Base-by-base conservation (phyloP, 176 grass and related monocot species). In the Hordeum marinum region DNA sequence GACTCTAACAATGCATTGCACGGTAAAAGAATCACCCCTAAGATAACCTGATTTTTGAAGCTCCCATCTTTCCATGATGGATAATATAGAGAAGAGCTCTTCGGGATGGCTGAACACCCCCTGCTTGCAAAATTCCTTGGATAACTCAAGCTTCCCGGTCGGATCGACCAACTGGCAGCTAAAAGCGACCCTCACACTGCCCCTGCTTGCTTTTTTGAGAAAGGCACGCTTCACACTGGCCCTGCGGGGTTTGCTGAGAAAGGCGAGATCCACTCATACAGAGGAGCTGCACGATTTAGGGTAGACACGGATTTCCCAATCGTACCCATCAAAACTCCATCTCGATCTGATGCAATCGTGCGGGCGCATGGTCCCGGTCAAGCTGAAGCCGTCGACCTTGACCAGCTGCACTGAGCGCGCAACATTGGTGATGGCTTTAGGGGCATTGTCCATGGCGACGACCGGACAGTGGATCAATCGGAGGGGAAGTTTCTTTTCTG, bases 41-140 rank as follows among this genome's bases (percentile, higher is more conserved):
- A 64, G 0, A 64, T 64, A 64, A 1, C 25, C 62, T 29, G 13
- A 31, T n/a, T n/a, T n/a, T n/a, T n/a, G n/a, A n/a, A n/a, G n/a
- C n/a, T n/a, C n/a, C n/a, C n/a, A n/a, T n/a, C n/a, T n/a, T n/a
- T n/a, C n/a, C n/a, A 1, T 6, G 14, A 14, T 15, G 13, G 17
- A 50, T 0, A 17, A 5, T 50, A 5, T 17, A 50, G 1, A 5
- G 46, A 50, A 6, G 46, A 13, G 17, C 17, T 50, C 4, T 6
- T 50, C 6, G 46, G 14, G 46, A 50, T 5, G 3, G 2, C 27
- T 0, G 20, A 52, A 36, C 32, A 11, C 26, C 3, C 7, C 0
- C 7, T 3, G 0, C 1, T 14, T 17, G 2, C 0, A 9, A 5
- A 2, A n/a, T 20, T 48, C 78, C 0, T 0, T 1, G 2, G 62